Evolutionary conservation across 805 yeast genomes (phyloP), one percentile per base, ranked within the genome.

Genomic region (Metschnikowia aberdeeniae): DNA sequence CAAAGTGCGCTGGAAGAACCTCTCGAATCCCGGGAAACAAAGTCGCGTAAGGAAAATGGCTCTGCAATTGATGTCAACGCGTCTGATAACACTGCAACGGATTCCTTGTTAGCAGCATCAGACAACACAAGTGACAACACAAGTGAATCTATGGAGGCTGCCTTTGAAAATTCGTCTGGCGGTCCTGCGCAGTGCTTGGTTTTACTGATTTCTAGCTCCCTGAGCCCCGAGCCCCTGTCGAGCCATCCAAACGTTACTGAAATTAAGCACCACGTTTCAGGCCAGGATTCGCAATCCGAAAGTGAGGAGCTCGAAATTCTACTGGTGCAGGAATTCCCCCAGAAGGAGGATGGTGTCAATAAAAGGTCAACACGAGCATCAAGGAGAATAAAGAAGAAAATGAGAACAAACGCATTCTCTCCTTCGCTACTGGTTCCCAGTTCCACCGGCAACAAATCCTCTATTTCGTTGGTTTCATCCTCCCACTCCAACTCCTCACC

Each of bases 271-370:
- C 56, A 51, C 34, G 33, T 14, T 10, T n/a, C 13, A 11, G 13
- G 11, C 19, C 12, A 20, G 33, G 28, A 30, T 4, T 6, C 17
- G 9, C 13, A 17, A n/a, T 37, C 40, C 5, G 27, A 29, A 9
- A 29, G 34, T 9, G 49, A 35, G 5, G 49, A 48, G 5, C 26
- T 48, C 20, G 31, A 40, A 12, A 39, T 48, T n/a, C 40, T 48
- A 7, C 30, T 30, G 22, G 46, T 42, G 19, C 33, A 26, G 24
- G 40, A 42, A 10, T 19, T 42, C n/a, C 44, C 51, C 28, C 38
- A 40, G 19, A 10, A 28, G 1, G 12, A 36, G 13, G 31, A 36
- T 24, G 39, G 32, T 19, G 35, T 45, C 26, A 41, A 42, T 8
- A 38, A 47, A 11, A 20, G 51, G 26, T 10, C 20, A 20, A 31